A percentile compares a stretch with the other conserved stretches of the same genome.
phyloP scores from a whole-genome alignment of 768 basidiomycete genomes.

The Tylopilus sp. region DNA sequence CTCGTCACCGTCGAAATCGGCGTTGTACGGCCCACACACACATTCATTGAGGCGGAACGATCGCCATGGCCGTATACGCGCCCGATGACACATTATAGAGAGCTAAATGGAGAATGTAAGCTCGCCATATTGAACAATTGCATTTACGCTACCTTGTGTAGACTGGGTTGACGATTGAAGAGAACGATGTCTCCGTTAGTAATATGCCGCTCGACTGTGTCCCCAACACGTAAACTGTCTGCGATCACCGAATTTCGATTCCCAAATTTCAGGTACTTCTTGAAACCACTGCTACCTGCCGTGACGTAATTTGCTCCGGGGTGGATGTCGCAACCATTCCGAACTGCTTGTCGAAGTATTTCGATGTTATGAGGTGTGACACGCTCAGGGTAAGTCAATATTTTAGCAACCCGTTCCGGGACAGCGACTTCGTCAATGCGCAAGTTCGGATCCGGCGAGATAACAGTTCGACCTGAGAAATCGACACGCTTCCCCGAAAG shows the following conservation, averaged over 20 bases:
- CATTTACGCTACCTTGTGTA: constrained; percentile 71
- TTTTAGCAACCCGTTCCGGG: constrained; percentile 90
- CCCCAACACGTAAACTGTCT: constrained; percentile 79
- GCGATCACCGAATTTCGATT: constrained; percentile 78
- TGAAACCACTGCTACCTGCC: constrained; percentile 69
- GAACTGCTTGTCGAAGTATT: constrained; percentile 65
- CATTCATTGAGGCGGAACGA: constrained; percentile 98
- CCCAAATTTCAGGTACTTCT: constrained; percentile 88
- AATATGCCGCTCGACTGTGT: constrained; percentile 92
- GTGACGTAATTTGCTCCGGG: constrained; percentile 96
- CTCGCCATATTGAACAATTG: neutral
- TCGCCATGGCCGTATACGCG: constrained; percentile 95
- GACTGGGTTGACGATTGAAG: constrained; percentile 97
- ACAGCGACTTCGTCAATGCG: constrained; percentile 98
- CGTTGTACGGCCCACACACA: constrained; percentile 98
- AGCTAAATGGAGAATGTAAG: constrained; percentile 47
- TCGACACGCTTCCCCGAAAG: constrained; percentile 98
- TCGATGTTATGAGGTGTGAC: constrained; percentile 91
- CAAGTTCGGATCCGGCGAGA: constrained; percentile 98
- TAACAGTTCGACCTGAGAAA: constrained; percentile 97
- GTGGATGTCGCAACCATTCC: constrained; percentile 86
- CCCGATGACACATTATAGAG: constrained; percentile 98
- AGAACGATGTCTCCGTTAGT: constrained; percentile 94
- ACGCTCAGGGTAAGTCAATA: constrained; percentile 94
- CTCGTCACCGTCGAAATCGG: constrained; percentile 99